phyloP scores from a whole-genome alignment of 2,329 filamentous ascomycete genomes.

The Penicillium sp. region DNA sequence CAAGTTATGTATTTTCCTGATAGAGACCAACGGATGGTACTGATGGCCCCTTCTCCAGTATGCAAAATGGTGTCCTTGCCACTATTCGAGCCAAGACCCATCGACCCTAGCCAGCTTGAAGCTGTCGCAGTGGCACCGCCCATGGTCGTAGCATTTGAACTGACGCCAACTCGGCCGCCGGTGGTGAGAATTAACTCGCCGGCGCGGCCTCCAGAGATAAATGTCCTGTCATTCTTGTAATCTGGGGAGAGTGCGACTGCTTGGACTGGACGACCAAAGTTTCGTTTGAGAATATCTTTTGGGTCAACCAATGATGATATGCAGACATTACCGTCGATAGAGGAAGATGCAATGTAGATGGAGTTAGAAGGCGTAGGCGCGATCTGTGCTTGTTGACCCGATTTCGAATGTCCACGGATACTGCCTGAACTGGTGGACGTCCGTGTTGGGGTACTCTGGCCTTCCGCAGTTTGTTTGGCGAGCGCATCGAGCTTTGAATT shows the following conservation, averaged over 20 bases:
- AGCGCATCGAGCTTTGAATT: constrained; percentile 36
- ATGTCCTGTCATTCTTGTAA: constrained; percentile 81
- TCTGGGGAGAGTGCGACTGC: constrained; percentile 91
- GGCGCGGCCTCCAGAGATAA: constrained; percentile 83
- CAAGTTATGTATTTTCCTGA: constrained; percentile 89
- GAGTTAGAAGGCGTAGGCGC: constrained; percentile 77
- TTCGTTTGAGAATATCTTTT: constrained; percentile 84
- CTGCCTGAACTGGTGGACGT: constrained; percentile 29
- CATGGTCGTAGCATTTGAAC: constrained; percentile 76
- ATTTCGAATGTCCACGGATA: constrained; percentile 27
- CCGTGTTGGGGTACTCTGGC: constrained; percentile 18
- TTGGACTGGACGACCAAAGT: constrained; percentile 89
- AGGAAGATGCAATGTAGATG: constrained; percentile 88
- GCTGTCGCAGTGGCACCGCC: constrained; percentile 68
- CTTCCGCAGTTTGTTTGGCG: constrained; percentile 30
- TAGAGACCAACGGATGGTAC: constrained; percentile 87
- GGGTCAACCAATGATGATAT: constrained; percentile 79
- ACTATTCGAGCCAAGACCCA: constrained; percentile 70
- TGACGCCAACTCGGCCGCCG: constrained; percentile 71
- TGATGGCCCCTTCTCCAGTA: constrained; percentile 85
- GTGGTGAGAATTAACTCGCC: constrained; percentile 81
- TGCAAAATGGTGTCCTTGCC: constrained; percentile 85
- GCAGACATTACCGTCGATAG: constrained; percentile 92
- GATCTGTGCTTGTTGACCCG: constrained; percentile 38
- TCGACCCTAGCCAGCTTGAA: constrained; percentile 83